These are phyloP conservation scores for Arachnopeziza araneosa DNA, from an alignment of 2,329 filamentous ascomycete genomes.

Conservation along the genomic window DNA sequence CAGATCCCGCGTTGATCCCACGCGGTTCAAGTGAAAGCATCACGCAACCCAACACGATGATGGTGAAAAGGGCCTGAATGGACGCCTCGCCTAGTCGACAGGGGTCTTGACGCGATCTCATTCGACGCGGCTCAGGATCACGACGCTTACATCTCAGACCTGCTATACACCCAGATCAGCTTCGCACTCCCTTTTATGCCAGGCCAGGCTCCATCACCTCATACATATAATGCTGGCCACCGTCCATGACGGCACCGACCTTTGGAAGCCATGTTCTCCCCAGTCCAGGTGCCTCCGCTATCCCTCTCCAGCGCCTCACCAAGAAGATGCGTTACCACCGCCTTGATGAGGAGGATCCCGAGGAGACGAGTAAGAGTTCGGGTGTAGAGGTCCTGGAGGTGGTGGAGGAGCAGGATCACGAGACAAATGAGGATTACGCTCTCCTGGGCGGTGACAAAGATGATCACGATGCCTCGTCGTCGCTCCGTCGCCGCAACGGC, in stretches of 20 bases:
- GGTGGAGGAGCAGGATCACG: background rate
- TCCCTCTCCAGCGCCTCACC: slow-evolving; percentile 11
- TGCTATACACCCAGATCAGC: background rate
- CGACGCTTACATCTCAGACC: background rate
- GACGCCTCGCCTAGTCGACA: background rate
- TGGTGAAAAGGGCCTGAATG: background rate
- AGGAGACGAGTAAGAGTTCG: background rate
- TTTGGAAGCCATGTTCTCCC: background rate
- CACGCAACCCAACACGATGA: background rate
- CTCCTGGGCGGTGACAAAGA: slow-evolving; percentile 3
- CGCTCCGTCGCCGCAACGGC: slow-evolving; percentile 1
- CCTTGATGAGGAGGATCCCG: slow-evolving; percentile 1
- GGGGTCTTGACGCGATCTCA: background rate
- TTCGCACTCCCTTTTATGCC: background rate
- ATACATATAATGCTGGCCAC: background rate
- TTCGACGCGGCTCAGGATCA: background rate
- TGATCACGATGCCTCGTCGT: slow-evolving; percentile 1
- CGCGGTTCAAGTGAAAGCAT: background rate
- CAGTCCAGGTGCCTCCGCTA: slow-evolving; percentile 2
- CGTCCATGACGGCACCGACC: slow-evolving; percentile 2
- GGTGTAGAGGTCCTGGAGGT: slow-evolving; percentile 1
- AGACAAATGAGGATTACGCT: background rate
- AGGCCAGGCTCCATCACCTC: background rate
- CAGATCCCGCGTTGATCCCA: background rate
- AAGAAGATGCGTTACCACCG: slow-evolving; percentile 7